Evolutionary conservation across 768 basidiomycete species (phyloP), one percentile per base, ranked within the genome.

Genomic region (Boletus huronensis): DNA sequence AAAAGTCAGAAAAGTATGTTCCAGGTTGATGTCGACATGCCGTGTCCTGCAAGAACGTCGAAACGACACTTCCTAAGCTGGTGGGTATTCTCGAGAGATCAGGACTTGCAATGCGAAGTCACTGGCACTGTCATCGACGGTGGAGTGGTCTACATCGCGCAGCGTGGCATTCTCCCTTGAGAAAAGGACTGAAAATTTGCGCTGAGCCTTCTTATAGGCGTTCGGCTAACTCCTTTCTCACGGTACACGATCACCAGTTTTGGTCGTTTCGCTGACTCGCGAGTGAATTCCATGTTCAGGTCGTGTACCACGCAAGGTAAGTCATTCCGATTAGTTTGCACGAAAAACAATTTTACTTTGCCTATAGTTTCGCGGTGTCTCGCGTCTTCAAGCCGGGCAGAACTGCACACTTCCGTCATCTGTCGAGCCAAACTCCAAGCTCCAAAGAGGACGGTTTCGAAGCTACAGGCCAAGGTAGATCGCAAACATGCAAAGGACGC

Each of bases 31-130:
- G 75, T 83, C 81, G 80, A 82, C 81, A 81, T 83, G 82, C 79
- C 80, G 78, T 72, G 72, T 75, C 77, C 80, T 82, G 60, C 62
- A 67, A 64, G 62, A 57, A 55, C 68, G 79, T 75, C 72, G 72
- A 77, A 69, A 75, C 81, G 78, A 82, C 82, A 83, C 80, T 83
- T 83, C 81, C 81, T 82, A 82, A 63, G 76, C 81, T 82, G 81
- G 72, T 68, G 49, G 45, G 65, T 71, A 14, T 55, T 83, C 77
- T 82, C 64, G 79, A 80, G 79, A 81, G 77, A 69, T 69, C 75
- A 81, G 79, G 72, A 80, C 76, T 76, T 68, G 64, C 50, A 64
- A 62, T 70, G n/a, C 26, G 70, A 63, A 76, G 75, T 81, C 78
- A 78, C 82, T 82, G 81, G 81, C 81, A 83, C 81, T 82, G 81